Conservation (phyloP, 306 rosid species). For the Corylus heterophylla region DNA sequence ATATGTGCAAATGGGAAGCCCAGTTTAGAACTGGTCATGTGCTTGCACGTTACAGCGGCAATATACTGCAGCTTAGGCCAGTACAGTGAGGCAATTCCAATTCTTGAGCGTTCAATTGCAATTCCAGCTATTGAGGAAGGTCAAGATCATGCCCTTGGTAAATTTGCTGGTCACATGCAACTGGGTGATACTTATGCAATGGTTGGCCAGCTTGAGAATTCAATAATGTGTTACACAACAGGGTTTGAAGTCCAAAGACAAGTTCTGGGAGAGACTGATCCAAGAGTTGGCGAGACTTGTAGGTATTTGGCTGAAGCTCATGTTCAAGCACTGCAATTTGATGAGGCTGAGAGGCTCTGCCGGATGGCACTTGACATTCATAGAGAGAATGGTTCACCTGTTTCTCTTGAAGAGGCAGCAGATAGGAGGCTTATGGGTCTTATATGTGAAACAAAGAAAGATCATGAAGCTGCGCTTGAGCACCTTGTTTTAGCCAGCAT, state of each 20-base stretch:
- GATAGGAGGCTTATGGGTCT: constrained; percentile 97
- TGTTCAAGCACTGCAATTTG: constrained; percentile 82
- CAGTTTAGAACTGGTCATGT: constrained; percentile 80
- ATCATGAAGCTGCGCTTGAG: constrained; percentile 89
- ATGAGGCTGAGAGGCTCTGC: constrained; percentile 81
- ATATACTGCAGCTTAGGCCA: constrained; percentile 76
- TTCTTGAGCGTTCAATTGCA: constrained; percentile 67
- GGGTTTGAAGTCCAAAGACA: constrained; percentile 81
- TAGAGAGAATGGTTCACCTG: constrained; percentile 58
- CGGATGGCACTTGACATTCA: constrained; percentile 87
- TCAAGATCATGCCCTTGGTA: constrained; percentile 73
- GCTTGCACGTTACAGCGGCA: constrained; percentile 79
- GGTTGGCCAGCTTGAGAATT: constrained; percentile 85
- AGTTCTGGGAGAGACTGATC: constrained; percentile 78
- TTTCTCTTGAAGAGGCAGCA: constrained; percentile 86
- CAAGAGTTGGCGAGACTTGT: constrained; percentile 86
- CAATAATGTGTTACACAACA: constrained; percentile 63
- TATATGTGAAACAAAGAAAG: constrained; percentile 85
- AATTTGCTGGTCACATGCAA: constrained; percentile 93
- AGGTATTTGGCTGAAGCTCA: constrained; percentile 93
- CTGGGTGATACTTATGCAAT: constrained; percentile 89
- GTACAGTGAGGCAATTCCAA: constrained; percentile 71
- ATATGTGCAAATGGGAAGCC: constrained; percentile 55
- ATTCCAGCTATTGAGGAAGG: constrained; percentile 68
- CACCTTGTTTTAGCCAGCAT: constrained; percentile 90